Evolutionary conservation across 495 filamentous ascomycete species (phyloP).

Genomic region (Xylaria sp.): DNA sequence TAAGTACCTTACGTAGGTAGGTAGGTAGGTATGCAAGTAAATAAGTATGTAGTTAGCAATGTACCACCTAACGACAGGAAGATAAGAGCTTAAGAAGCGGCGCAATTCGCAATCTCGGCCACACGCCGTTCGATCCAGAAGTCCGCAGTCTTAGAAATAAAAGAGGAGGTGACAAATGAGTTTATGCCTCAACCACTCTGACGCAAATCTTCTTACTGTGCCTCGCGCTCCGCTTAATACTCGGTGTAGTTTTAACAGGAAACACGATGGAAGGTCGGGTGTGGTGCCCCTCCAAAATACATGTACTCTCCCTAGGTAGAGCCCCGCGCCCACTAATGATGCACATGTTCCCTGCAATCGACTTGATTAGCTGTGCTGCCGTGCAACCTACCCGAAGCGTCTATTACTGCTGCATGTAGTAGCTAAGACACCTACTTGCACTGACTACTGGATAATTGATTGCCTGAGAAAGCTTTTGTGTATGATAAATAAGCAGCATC

Average conservation of each 20-base stretch:
- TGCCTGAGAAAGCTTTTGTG: background rate
- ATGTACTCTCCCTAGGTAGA: too few species aligned
- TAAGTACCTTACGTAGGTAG: too few species aligned
- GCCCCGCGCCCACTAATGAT: conserved; percentile 22
- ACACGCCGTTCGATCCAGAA: background rate
- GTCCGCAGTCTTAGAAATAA: too few species aligned
- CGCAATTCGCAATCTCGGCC: background rate
- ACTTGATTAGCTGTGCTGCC: background rate
- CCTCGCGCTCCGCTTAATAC: conserved; percentile 10
- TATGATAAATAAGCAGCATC: background rate
- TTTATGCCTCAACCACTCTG: conserved; percentile 11
- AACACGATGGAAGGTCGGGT: background rate
- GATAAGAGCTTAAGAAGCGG: background rate
- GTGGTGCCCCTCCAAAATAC: conserved; percentile 4
- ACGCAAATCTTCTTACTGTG: background rate
- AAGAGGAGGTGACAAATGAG: background rate
- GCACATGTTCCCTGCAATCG: conserved; percentile 1
- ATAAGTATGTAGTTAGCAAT: too few species aligned
- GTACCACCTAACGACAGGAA: too few species aligned
- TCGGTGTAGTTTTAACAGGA: conserved; percentile 15
- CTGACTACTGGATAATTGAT: too few species aligned
- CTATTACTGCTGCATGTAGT: background rate
- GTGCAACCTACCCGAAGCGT: background rate
- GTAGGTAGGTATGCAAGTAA: background rate
- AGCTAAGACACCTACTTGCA: too few species aligned